A percentile compares a stretch with the other conserved stretches of the same genome.
Evolutionary conservation across 2,329 filamentous ascomycete species (phyloP).

Genomic region (Aspergillus sp.): DNA sequence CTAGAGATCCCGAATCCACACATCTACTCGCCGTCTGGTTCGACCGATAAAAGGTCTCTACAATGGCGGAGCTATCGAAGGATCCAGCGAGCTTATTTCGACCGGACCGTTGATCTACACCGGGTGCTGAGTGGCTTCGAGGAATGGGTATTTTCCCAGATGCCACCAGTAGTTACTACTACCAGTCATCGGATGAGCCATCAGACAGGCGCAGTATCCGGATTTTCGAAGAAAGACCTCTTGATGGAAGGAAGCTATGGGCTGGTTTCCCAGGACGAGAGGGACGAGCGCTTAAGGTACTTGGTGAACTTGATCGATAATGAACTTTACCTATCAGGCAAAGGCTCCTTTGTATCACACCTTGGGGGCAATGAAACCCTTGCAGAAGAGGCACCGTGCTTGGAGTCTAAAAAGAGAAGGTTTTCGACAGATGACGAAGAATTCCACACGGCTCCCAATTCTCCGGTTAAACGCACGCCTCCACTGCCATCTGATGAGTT

Average conservation of each 20-base stretch:
- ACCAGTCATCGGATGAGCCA: constrained; percentile 24
- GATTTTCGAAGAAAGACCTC: constrained; percentile 10
- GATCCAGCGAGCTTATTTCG: constrained; percentile 32
- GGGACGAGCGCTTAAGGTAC: constrained; percentile 26
- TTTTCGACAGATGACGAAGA: constrained; percentile 23
- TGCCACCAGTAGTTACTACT: background rate
- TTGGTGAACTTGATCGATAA: constrained; percentile 31
- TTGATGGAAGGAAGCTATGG: background rate
- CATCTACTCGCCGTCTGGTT: constrained; percentile 18
- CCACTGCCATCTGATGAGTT: background rate
- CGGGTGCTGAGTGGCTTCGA: constrained; percentile 31
- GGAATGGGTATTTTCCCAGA: constrained; percentile 26
- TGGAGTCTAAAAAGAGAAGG: constrained; percentile 13
- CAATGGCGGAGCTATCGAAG: constrained; percentile 27
- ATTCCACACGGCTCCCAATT: constrained; percentile 33
- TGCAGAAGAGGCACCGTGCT: constrained; percentile 8
- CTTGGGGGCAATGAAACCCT: background rate
- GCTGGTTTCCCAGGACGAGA: constrained; percentile 19
- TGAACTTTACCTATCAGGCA: constrained; percentile 30
- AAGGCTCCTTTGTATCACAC: constrained; percentile 17
- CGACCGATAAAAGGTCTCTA: constrained; percentile 14
- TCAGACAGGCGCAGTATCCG: background rate
- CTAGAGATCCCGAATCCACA: constrained; percentile 33
- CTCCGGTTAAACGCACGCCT: constrained; percentile 20
- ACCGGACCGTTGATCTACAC: constrained; percentile 21